Conservation (phyloP, 768 basidiomycete species). For the Boletus sensibilis region DNA sequence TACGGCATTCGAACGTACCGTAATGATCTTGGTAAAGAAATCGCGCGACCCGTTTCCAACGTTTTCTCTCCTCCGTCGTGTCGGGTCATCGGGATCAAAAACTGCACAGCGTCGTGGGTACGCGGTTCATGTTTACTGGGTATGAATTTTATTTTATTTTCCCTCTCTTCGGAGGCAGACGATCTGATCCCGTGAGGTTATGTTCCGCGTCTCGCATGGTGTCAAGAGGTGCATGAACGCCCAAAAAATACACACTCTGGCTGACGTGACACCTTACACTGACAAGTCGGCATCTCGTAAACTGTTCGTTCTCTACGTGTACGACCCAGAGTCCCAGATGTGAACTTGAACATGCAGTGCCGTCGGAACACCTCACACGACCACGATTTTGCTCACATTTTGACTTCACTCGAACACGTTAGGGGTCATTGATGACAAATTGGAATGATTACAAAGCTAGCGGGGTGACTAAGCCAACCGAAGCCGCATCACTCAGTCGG, state of each 20-base stretch:
- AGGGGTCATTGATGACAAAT: slow-evolving; percentile 17
- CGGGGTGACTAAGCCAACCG: slow-evolving; percentile 19
- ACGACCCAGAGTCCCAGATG: background rate
- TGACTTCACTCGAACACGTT: background rate
- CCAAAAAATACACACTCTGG: background rate
- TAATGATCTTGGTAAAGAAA: slow-evolving; percentile 8
- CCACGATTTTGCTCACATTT: background rate
- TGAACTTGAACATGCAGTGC: background rate
- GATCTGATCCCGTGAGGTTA: background rate
- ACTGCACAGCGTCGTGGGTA: background rate
- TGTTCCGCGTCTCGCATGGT: background rate
- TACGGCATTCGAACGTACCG: slow-evolving; percentile 13
- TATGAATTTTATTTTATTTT: background rate
- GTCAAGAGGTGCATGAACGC: background rate
- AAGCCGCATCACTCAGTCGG: background rate
- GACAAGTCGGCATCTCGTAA: background rate
- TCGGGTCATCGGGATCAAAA: slow-evolving; percentile 4
- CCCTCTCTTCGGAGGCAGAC: background rate
- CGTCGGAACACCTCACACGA: background rate
- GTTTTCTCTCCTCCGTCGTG: background rate
- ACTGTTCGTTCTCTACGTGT: background rate
- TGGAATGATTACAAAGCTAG: slow-evolving; percentile 3
- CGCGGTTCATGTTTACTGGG: background rate
- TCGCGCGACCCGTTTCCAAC: background rate
- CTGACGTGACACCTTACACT: background rate